Evolutionary conservation across 345 rosid species (phyloP), one percentile per base, ranked within the genome.

Genomic region (Boechera retrofracta): DNA sequence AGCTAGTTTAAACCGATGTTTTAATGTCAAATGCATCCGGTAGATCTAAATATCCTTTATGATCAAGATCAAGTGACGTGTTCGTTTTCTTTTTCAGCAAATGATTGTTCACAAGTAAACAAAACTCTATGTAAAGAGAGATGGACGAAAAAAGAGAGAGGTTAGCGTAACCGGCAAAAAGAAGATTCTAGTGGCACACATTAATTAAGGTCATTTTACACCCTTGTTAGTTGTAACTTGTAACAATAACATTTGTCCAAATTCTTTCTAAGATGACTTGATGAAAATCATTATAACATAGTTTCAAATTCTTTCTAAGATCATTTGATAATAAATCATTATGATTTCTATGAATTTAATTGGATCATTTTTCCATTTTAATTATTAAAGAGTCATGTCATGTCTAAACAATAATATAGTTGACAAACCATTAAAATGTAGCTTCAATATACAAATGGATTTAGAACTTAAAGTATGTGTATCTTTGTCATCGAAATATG

Each of bases 141-240:
- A n/a, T 49, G 8, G 49, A 1, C 2, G 2, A 28, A 28, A 2
- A 28, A 61, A 36, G 39, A 53, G 60, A 64, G 71, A 49, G 24
- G 71, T 36, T 56, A 63, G 72, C 81, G 77, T 77, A 41, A 77
- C 48, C 48, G 68, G 73, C 73, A 72, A 71, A 21, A 71, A 64
- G 53, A 56, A 64, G 53, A 58, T 77, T 71, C 47, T 58, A 64
- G 33, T 58, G 73, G 56, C 31, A 13, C 39, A 49, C 54, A 56
- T 31, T 21, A 38, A 64, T 31, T 21, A 38, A 64, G 54, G 49
- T 47, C 26, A 71, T 55, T 58, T 38, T 16, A 45, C 53, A 56
- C 72, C 62, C 31, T 71, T 54, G 57, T 13, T 32, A 69, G 15
- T 57, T 59, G 33, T 60, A 4, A 57, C 56, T 63, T 77, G 69